Conservation (phyloP, 495 filamentous ascomycete genomes). For the Penicillium cinerascens region DNA sequence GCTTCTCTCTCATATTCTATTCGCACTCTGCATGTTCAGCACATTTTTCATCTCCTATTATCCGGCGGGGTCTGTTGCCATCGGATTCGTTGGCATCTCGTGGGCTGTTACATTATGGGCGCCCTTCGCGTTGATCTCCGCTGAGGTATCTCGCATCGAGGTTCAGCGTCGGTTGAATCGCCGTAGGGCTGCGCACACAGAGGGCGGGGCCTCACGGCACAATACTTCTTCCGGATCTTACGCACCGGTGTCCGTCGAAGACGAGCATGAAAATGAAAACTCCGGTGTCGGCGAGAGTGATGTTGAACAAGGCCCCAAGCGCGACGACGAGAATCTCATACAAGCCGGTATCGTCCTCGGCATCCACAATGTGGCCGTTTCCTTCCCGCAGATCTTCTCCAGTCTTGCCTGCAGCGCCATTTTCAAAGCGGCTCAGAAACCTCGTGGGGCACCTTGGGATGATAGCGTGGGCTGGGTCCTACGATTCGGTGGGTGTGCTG, state of each 20-base stretch:
- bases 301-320: conserved; percentile 25
- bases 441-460: conserved; percentile 75
- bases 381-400: conserved; percentile 82
- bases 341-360: conserved; percentile 88
- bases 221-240: conserved; percentile 5
- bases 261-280: conserved; percentile 1
- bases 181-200: conserved; percentile 20
- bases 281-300: conserved; percentile 11
- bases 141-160: conserved; percentile 78
- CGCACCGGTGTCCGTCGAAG: conserved; percentile 7
- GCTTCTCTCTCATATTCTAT: conserved; percentile 76
- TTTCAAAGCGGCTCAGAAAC: conserved; percentile 78
- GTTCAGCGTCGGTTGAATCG: conserved; percentile 57
- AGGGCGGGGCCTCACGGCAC: not conserved
- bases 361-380: conserved; percentile 88
- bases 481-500: conserved; percentile 73
- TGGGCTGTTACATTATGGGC: conserved; percentile 92
- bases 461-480: conserved; percentile 82
- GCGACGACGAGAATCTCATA: conserved; percentile 28
- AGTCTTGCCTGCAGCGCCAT: conserved; percentile 77
- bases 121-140: conserved; percentile 85
- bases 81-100: conserved; percentile 75
- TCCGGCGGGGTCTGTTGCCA: conserved; percentile 64
- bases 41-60: conserved; percentile 72
- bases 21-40: conserved; percentile 71